phyloP scores from a whole-genome alignment of 306 rosid genomes.

The Fragaria iinumae region DNA sequence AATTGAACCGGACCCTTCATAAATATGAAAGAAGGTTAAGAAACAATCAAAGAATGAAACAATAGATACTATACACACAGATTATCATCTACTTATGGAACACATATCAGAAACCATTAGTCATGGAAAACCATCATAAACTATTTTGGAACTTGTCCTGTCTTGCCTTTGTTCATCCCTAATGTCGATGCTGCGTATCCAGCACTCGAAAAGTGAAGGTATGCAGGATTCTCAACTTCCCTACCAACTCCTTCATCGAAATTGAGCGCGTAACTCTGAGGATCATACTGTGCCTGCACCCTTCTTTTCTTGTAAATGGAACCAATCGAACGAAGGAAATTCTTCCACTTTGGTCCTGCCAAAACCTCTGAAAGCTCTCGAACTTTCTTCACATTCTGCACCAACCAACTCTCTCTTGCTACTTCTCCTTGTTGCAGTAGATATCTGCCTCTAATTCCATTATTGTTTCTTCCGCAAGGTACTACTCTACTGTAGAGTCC shows the following conservation, averaged over 20 bases:
- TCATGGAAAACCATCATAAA: not conserved
- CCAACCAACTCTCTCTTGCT: slow-evolving; percentile 23
- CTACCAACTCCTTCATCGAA: slow-evolving; percentile 37
- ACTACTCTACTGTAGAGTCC: not conserved
- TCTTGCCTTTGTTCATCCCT: slow-evolving; percentile 14
- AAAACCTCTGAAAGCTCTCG: slow-evolving; percentile 24
- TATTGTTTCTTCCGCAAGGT: not conserved
- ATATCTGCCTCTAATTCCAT: not conserved
- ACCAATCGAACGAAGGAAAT: slow-evolving; percentile 19
- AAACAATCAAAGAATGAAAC: slow-evolving; percentile 10
- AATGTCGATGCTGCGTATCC: slow-evolving; percentile 16
- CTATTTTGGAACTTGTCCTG: not conserved
- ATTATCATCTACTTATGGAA: not conserved
- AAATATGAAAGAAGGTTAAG: no score
- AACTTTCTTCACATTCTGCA: slow-evolving; percentile 28
- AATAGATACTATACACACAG: slow-evolving; percentile 1
- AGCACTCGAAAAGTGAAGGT: slow-evolving; percentile 23
- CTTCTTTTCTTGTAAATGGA: slow-evolving; percentile 19
- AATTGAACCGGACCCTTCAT: not conserved
- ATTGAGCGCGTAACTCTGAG: slow-evolving; percentile 48
- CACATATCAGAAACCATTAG: not conserved
- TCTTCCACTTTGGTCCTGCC: slow-evolving; percentile 48
- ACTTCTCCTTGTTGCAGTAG: slow-evolving; percentile 10
- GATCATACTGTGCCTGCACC: slow-evolving; percentile 41
- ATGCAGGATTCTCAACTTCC: not conserved